Conservation (phyloP, 176 grass and related monocot genomes). For the Rhynchospora tenuis region DNA sequence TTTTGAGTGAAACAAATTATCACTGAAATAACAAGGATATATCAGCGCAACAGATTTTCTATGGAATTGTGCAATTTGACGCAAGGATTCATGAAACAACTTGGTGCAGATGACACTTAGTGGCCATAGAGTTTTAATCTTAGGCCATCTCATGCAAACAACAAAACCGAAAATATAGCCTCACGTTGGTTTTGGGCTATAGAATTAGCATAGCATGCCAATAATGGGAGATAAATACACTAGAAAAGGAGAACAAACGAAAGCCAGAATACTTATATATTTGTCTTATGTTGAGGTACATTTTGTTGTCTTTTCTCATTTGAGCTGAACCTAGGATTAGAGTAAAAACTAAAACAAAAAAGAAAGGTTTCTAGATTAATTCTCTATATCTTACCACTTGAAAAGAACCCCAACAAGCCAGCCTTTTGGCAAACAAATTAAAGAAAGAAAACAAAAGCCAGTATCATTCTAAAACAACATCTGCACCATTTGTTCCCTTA, state of each 20-base stretch:
- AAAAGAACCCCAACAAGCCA: neutral
- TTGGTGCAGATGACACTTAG: neutral
- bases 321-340: conserved; percentile 14
- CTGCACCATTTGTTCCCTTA: conserved; percentile 30
- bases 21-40: neutral
- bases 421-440: neutral
- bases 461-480: conserved; percentile 48
- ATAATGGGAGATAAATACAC: neutral
- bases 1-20: neutral
- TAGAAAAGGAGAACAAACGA: conserved; percentile 1
- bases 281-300: conserved; percentile 19
- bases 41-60: neutral
- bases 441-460: neutral
- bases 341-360: conserved; percentile 13
- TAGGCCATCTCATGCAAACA: neutral
- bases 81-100: neutral
- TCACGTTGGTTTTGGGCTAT: neutral
- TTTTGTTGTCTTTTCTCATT: conserved; percentile 17
- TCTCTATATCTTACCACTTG: conserved; percentile 6
- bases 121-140: neutral
- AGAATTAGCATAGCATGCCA: neutral
- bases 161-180: neutral
- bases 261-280: conserved; percentile 26
- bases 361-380: conserved; percentile 9
- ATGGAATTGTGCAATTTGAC: neutral